Evolutionary conservation across 2,329 filamentous ascomycete species (phyloP).

Genomic region (Diaporthe velutina): DNA sequence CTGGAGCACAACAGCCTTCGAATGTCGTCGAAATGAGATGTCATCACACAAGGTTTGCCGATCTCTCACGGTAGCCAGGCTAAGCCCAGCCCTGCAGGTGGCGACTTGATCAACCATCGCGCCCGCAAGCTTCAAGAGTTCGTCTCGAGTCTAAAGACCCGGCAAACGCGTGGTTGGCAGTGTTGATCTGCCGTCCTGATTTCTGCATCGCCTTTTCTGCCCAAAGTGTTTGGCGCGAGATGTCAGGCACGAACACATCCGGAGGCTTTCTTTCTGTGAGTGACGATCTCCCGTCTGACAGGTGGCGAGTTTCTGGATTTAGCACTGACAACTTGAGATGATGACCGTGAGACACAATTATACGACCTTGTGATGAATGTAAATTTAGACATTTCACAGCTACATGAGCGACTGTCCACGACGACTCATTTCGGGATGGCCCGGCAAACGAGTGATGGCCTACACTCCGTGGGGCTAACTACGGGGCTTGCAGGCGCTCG

Average conservation of each 20-base stretch:
- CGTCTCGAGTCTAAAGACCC: neutral
- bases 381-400: too few relatives aligned
- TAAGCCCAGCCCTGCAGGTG: conserved; percentile 4
- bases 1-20: neutral
- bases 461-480: neutral
- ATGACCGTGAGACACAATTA: neutral
- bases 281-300: conserved; percentile 6
- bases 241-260: neutral
- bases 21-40: neutral
- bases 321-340: neutral
- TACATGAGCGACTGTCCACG: neutral
- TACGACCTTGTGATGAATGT: neutral
- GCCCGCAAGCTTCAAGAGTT: neutral
- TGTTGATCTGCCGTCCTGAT: neutral
- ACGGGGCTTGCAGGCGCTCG: neutral
- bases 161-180: neutral
- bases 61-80: neutral
- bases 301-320: neutral
- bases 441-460: neutral
- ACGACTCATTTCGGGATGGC: too few relatives aligned
- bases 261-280: neutral
- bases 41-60: neutral
- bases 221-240: neutral
- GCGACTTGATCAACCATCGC: neutral
- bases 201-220: neutral